Evolutionary conservation across 2,329 filamentous ascomycete genomes (phyloP).

Genomic region (Arthrobotrys conoides): DNA sequence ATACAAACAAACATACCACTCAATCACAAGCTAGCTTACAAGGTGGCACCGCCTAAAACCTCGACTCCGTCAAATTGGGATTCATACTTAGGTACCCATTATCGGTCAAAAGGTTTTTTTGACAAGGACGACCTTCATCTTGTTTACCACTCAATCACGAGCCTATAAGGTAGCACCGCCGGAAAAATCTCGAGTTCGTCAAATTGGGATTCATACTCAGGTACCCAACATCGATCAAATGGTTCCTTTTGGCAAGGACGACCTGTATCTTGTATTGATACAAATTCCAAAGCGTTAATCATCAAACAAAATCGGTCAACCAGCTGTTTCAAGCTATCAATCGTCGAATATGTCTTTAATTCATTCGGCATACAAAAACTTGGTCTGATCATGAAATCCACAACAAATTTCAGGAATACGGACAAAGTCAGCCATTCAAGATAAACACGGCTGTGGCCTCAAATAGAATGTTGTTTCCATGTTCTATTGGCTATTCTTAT

Average conservation of each 20-base stretch:
- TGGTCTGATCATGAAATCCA: neutral
- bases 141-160: neutral
- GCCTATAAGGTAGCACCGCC: neutral
- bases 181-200: too few species aligned
- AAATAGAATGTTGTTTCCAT: neutral
- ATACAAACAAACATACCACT: neutral
- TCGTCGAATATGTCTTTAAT: neutral
- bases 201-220: too few species aligned
- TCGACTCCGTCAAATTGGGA: too few species aligned
- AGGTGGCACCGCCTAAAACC: too few species aligned
- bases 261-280: neutral
- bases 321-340: neutral
- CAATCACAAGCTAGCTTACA: neutral
- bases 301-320: neutral
- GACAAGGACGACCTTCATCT: too few species aligned
- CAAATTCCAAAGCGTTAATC: neutral
- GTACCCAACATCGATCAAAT: too few species aligned
- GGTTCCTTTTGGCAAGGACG: neutral
- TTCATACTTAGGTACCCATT: too few species aligned
- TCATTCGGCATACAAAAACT: neutral
- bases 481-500: neutral
- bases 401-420: neutral
- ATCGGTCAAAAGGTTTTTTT: too few species aligned
- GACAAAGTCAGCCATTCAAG: neutral
- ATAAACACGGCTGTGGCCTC: neutral